Conservation (phyloP, 129 eudicot genomes). For the Pulicaria dysenterica region DNA sequence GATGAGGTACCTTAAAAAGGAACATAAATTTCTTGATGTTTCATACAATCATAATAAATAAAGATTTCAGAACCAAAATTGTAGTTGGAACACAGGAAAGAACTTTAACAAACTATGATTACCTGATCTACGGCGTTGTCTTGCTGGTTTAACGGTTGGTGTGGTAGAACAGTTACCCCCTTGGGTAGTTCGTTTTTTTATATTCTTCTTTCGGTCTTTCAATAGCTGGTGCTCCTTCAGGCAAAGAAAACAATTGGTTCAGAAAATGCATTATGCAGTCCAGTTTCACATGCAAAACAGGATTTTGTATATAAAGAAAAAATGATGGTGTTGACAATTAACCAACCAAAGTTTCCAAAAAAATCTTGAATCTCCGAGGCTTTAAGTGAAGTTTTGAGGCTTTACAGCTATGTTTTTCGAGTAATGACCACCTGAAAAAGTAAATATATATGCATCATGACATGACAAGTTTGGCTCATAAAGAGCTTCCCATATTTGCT, state of each 20-base stretch:
- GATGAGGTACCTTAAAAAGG: conserved; percentile 39
- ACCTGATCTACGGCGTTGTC: conserved; percentile 24
- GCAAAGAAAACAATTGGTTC: background rate
- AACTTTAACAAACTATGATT: background rate
- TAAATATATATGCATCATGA: no score
- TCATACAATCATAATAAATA: conserved; percentile 1
- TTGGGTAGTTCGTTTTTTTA: conserved; percentile 46
- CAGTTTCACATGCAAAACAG: no score
- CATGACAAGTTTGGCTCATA: background rate
- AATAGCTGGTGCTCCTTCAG: conserved; percentile 72
- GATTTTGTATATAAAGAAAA: background rate
- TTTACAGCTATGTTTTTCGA: conserved; percentile 80
- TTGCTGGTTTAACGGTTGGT: conserved; percentile 23
- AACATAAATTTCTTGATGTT: background rate
- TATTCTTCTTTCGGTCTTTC: conserved; percentile 66
- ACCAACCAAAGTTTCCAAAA: conserved; percentile 78
- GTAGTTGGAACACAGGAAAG: no score
- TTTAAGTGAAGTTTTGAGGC: conserved; percentile 87
- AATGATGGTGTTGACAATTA: background rate
- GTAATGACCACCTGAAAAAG: conserved; percentile 73
- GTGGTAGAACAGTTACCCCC: conserved; percentile 50
- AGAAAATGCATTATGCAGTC: background rate
- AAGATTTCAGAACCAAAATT: no score
- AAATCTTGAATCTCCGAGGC: conserved; percentile 78
- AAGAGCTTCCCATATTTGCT: background rate